Evolutionary conservation across 1,284 basidiomycete genomes (phyloP).

Genomic region (Grifola frondosa): DNA sequence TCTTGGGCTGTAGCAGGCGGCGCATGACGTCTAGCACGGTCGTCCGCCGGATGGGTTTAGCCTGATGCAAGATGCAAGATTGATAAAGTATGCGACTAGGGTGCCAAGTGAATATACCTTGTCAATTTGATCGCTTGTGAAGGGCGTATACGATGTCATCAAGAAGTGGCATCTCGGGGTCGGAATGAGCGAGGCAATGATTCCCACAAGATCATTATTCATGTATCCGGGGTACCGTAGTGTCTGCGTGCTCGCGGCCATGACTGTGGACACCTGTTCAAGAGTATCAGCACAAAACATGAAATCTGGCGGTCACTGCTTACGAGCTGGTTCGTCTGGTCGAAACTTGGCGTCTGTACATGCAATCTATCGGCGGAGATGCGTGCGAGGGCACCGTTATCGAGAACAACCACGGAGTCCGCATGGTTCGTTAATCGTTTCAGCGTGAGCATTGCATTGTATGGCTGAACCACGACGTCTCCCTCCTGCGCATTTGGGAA

Average conservation of each 20-base stretch:
- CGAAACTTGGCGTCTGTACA: slow-evolving; percentile 88
- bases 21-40: slow-evolving; percentile 99
- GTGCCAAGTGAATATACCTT: slow-evolving; percentile 52
- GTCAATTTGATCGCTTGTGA: slow-evolving; percentile 94
- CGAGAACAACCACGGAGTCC: slow-evolving; percentile 95
- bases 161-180: slow-evolving; percentile 99
- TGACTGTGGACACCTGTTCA: slow-evolving; percentile 85
- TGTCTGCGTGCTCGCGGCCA: slow-evolving; percentile 97
- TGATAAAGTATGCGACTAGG: neutral
- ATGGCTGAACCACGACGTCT: slow-evolving; percentile 97
- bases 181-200: slow-evolving; percentile 95
- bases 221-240: slow-evolving; percentile 98
- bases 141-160: slow-evolving; percentile 99
- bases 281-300: slow-evolving; percentile 1
- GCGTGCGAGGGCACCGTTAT: slow-evolving; percentile 91
- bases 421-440: slow-evolving; percentile 96
- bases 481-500: slow-evolving; percentile 92
- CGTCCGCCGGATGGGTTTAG: slow-evolving; percentile 75
- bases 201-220: slow-evolving; percentile 99
- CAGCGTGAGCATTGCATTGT: slow-evolving; percentile 94
- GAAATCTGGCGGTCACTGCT: slow-evolving; percentile 16
- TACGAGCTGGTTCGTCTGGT: slow-evolving; percentile 94
- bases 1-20: slow-evolving; percentile 95
- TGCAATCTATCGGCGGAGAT: slow-evolving; percentile 93
- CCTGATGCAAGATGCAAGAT: slow-evolving; percentile 22